Evolutionary conservation across 352 stramenopile genomes (phyloP), one percentile per base, ranked within the genome.

Genomic region (Globisporangium cederbergense): DNA sequence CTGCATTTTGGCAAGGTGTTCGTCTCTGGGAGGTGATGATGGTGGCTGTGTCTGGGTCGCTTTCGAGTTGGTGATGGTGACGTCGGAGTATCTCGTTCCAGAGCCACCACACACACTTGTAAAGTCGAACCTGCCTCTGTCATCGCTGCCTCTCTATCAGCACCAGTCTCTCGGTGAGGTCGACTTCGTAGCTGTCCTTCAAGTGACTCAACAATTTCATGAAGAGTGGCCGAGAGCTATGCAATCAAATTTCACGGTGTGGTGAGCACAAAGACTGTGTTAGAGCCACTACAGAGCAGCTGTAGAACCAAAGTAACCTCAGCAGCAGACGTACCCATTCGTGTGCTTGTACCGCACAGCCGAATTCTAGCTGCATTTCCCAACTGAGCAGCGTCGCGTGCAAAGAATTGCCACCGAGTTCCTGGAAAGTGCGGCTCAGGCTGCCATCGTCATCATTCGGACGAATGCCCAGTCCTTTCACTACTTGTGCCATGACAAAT

Each of bases 401-500:
- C 8, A 90, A 46, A 16, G 81, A 90, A 45, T 88, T 78, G n/a
- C 73, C 78, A 14, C 81, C 81, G 1, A 85, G 8, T 25, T 82
- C 67, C n/a, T 62, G 47, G 52, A 85, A 83, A 14, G 77, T 77
- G n/a, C 38, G 62, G 8, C 28, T 56, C 50, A 1, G 32, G 22
- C 20, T 34, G 38, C 9, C 8, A 28, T 52, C 10, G 14, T 8
- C 50, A 13, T 40, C 30, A 2, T 4, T n/a, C 14, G 2, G 25
- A 28, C 25, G 13, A 32, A 59, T 16, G 1, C 52, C 30, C 5
- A 63, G 22, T 22, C 58, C 7, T 11, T 43, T 54, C 11, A 43
- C n/a, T 0, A 74, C 30, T n/a, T 64, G 45, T 11, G 40, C 8
- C 16, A 22, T 18, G 14, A 73, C 5, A 28, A 68, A 40, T 9